Base-by-base conservation (phyloP, 768 basidiomycete genomes). In the Tulasnella sp. region DNA sequence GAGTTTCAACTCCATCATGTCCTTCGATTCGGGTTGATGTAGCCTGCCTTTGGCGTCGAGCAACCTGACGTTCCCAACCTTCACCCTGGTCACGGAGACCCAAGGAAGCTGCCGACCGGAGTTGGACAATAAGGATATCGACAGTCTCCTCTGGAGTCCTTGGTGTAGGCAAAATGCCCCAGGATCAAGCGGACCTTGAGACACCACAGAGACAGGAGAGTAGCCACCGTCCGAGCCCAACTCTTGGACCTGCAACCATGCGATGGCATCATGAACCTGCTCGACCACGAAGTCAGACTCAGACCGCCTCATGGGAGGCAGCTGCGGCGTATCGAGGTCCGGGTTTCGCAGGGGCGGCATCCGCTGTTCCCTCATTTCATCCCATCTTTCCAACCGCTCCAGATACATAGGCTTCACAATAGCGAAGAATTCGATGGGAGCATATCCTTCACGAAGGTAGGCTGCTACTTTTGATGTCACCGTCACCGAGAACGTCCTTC, bases 71-170 rank as follows among this genome's bases (percentile, higher is more conserved):
- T 94, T 91, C 34, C 95, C 94, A 19, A 96, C 83, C 45, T 89
- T 89, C 72, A 96, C 86, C 80, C 89, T 90, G 1, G 88, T 89
- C 49, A 97, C 85, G 77, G 91, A 90, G 31, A 87, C 87, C 96
- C 96, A 98, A 0, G 93, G 93, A 72, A 98, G 87, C 79, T 96
- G 92, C 54, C 87, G 88, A 0, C 97, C 97, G 15, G 97, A 97
- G 81, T 94, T 91, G 72, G 93, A 97, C 19, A 89, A 90, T 39
- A 99, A 85, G 0, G 88, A 88, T 76, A 99, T 83, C 42, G 87
- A 84, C 71, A 99, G 83, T 15, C 93, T 89, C 29, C 97, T 87
- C 82, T 99, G 97, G 34, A 98, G 84, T 36, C 97, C 97, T 84
- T 99, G 97, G 80, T 93, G 96, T 25, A 99, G 86, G 77, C 89